Percentiles rank a stretch among this genome's conserved stretches.
phyloP scores from a whole-genome alignment of 345 rosid genomes.

The Lepidium didymum region DNA sequence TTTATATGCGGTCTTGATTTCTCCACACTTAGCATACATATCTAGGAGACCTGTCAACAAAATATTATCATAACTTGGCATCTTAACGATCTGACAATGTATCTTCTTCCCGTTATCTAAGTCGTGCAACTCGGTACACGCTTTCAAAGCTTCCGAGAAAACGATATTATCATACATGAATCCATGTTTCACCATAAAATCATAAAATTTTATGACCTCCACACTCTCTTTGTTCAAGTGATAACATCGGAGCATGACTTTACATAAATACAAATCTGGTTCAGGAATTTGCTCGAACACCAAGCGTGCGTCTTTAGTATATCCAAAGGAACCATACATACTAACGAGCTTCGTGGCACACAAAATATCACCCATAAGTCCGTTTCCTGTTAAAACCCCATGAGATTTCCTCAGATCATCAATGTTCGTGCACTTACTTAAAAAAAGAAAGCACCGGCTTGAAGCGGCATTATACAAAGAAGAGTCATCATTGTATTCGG shows the following conservation, averaged over 20 bases:
- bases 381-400: slow-evolving; percentile 37
- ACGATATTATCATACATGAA: slow-evolving; percentile 39
- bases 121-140: slow-evolving; percentile 55
- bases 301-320: slow-evolving; percentile 45
- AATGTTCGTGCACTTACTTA: slow-evolving; percentile 41
- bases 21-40: slow-evolving; percentile 76
- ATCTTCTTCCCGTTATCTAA: slow-evolving; percentile 48
- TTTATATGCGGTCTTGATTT: slow-evolving; percentile 32
- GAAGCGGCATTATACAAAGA: slow-evolving; percentile 18
- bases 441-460: slow-evolving; percentile 34
- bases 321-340: slow-evolving; percentile 52
- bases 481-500: slow-evolving; percentile 5
- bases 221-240: slow-evolving; percentile 35
- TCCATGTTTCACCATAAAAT: slow-evolving; percentile 29
- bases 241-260: slow-evolving; percentile 74
- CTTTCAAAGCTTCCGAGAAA: slow-evolving; percentile 59
- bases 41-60: slow-evolving; percentile 65
- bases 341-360: slow-evolving; percentile 57
- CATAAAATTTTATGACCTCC: slow-evolving; percentile 38
- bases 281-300: slow-evolving; percentile 62
- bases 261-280: slow-evolving; percentile 59
- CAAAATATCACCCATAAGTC: slow-evolving; percentile 35
- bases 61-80: slow-evolving; percentile 45
- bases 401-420: slow-evolving; percentile 42
- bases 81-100: slow-evolving; percentile 53